Conservation (phyloP, 768 basidiomycete genomes). For the Cystofilobasidium macerans region DNA sequence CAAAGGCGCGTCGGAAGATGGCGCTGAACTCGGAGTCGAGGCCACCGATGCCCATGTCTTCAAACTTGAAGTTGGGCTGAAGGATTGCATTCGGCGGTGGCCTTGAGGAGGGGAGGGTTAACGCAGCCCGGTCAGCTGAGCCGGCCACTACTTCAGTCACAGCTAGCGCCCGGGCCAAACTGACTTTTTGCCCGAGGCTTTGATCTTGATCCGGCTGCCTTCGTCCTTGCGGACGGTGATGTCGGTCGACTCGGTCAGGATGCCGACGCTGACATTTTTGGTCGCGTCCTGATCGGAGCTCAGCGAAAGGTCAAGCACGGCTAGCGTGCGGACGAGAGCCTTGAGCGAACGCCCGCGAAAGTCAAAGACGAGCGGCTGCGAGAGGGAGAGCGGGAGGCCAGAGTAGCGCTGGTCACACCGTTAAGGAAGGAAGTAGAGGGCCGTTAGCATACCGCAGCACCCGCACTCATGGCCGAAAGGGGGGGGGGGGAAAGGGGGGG, state of each 20-base stretch:
- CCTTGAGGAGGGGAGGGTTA: slow-evolving; percentile 40
- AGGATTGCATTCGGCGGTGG: slow-evolving; percentile 88
- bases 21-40: slow-evolving; percentile 86
- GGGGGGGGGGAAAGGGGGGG: slow-evolving; percentile 4
- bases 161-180: slow-evolving; percentile 33
- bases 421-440: no score
- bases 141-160: no score
- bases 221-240: slow-evolving; percentile 76
- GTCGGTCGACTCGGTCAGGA: slow-evolving; percentile 86
- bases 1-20: slow-evolving; percentile 97
- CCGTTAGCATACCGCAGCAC: no score
- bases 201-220: slow-evolving; percentile 72
- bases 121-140: neutral
- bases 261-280: slow-evolving; percentile 43
- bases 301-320: slow-evolving; percentile 50
- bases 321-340: slow-evolving; percentile 53
- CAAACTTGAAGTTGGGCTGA: slow-evolving; percentile 96
- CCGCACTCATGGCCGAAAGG: no score
- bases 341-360: slow-evolving; percentile 76
- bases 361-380: slow-evolving; percentile 70
- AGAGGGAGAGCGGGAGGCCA: slow-evolving; percentile 56
- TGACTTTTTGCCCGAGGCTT: slow-evolving; percentile 80
- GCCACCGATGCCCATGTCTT: slow-evolving; percentile 99
- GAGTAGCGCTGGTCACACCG: slow-evolving; percentile 65
- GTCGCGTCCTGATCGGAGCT: slow-evolving; percentile 32